These are phyloP conservation scores for Lablab purpureus DNA, from an alignment of 306 rosid species.

Conservation along the genomic window DNA sequence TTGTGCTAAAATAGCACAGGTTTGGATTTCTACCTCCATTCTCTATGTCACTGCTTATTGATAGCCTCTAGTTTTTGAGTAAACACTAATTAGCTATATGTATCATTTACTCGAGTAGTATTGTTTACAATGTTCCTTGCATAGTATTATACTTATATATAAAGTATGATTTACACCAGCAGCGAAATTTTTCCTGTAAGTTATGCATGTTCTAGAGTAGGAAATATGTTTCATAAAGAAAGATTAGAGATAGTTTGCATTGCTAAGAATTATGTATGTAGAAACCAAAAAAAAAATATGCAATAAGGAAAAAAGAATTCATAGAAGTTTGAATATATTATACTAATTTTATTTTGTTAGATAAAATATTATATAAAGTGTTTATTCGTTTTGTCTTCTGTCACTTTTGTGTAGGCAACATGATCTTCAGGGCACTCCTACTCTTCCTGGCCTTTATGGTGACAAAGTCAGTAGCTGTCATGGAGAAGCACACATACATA, in stretches of 20 bases:
- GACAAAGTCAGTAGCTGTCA: constrained; percentile 48
- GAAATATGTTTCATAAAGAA: neutral
- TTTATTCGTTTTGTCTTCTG: neutral
- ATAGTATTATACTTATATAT: constrained; percentile 3
- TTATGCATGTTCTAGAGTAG: neutral
- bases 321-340: constrained; percentile 5
- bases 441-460: constrained; percentile 53
- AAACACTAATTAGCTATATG: neutral
- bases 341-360: neutral
- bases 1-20: constrained; percentile 36
- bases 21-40: constrained; percentile 24
- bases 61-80: neutral
- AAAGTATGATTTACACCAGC: neutral
- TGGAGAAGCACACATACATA: constrained; percentile 58
- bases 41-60: constrained; percentile 1
- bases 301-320: neutral
- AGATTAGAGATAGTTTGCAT: neutral
- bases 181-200: neutral
- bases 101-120: constrained; percentile 1
- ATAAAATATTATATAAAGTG: neutral
- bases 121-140: constrained; percentile 10
- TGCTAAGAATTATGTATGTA: neutral
- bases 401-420: constrained; percentile 45
- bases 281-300: neutral
- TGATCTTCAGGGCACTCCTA: constrained; percentile 47